These are phyloP conservation scores for Pseudogymnoascus sp. DNA, from an alignment of 2,329 filamentous ascomycete genomes.

Conservation along the genomic window DNA sequence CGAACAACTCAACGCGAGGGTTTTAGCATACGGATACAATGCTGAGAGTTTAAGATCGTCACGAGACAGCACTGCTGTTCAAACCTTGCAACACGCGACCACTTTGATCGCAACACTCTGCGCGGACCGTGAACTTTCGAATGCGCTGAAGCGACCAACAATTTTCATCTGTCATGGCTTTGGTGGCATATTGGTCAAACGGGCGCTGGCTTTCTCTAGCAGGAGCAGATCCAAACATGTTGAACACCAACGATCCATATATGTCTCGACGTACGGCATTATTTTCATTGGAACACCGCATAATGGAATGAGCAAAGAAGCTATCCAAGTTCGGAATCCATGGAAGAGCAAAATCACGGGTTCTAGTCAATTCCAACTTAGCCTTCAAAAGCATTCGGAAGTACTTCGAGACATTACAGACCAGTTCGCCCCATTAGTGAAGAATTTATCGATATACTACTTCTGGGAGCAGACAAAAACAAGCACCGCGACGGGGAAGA, in stretches of 20 bases:
- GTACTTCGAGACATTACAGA: conserved; percentile 1
- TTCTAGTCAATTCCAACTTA: not conserved
- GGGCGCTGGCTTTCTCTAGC: conserved; percentile 7
- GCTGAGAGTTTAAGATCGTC: conserved; percentile 8
- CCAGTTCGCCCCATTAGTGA: conserved; percentile 9
- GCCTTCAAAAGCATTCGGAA: conserved; percentile 10
- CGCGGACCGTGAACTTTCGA: not conserved
- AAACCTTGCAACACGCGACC: not conserved
- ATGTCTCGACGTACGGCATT: conserved; percentile 4
- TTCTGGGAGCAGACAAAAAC: conserved; percentile 11
- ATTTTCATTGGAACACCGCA: conserved; percentile 12
- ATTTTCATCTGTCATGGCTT: conserved; percentile 17
- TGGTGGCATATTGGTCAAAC: conserved; percentile 17
- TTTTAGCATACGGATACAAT: conserved; percentile 25
- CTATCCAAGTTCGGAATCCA: not conserved
- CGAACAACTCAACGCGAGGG: conserved; percentile 17
- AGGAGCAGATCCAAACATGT: not conserved
- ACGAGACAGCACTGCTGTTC: not conserved
- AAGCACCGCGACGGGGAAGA: not conserved
- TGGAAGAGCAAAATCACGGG: conserved; percentile 1
- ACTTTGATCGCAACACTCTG: not conserved
- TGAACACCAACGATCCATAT: not conserved
- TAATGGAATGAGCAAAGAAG: conserved; percentile 3
- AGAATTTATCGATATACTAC: conserved; percentile 1
- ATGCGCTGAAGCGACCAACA: conserved; percentile 11